Conservation (phyloP, 441 rosid species). For the Jatropha multifida region DNA sequence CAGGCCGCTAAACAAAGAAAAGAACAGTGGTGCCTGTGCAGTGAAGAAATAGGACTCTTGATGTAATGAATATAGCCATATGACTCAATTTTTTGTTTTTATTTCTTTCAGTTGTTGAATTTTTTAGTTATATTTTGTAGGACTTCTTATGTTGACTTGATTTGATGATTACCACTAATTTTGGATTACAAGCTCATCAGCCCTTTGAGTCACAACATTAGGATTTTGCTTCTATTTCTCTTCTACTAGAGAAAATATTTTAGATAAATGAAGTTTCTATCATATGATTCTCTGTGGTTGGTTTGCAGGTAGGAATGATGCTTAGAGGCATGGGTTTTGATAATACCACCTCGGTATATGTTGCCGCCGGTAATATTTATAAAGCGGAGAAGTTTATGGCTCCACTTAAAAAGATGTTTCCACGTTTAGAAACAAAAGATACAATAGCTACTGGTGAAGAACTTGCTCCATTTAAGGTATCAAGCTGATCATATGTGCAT, state of each 20-base stretch:
- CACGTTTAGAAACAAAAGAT: constrained; percentile 84
- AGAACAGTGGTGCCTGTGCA: not conserved
- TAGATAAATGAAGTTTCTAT: not conserved
- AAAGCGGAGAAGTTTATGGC: constrained; percentile 85
- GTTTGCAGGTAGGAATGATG: constrained; percentile 92
- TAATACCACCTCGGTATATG: constrained; percentile 72
- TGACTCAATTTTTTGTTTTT: not conserved
- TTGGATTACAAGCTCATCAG: not conserved
- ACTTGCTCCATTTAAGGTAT: constrained; percentile 87
- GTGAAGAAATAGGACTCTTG: not conserved
- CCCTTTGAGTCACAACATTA: not conserved
- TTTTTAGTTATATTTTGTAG: no score
- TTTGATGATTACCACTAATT: not conserved
- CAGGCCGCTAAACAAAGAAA: not conserved
- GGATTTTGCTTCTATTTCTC: not conserved
- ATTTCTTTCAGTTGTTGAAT: not conserved
- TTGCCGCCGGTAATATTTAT: constrained; percentile 93
- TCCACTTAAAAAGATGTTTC: constrained; percentile 90
- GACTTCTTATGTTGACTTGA: not conserved
- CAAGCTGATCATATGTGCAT: not conserved
- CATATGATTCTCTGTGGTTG: constrained; percentile 1
- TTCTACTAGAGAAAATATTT: not conserved
- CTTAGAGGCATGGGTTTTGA: constrained; percentile 98
- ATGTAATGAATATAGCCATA: not conserved
- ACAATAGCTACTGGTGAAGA: constrained; percentile 77